These are phyloP conservation scores for Fusarium pseudonygamai DNA, from an alignment of 2,329 filamentous ascomycete genomes.

Conservation along the genomic window DNA sequence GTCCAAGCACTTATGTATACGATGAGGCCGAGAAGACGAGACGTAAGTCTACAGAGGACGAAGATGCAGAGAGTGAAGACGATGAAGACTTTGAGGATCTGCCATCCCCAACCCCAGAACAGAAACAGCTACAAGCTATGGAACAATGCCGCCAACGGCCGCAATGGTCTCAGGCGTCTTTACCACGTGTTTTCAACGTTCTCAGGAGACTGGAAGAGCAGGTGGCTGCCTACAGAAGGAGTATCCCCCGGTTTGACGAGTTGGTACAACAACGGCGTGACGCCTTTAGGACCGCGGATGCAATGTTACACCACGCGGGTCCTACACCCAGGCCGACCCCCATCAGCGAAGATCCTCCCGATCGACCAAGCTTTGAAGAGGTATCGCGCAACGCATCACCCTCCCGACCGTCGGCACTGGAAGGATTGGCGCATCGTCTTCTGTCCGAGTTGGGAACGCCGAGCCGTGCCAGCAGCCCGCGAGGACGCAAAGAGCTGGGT, in stretches of 20 bases:
- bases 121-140: constrained; percentile 56
- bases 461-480: constrained; percentile 60
- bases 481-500: constrained; percentile 58
- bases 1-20: constrained; percentile 69
- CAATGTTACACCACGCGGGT: constrained; percentile 52
- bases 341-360: constrained; percentile 48
- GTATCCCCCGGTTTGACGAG: constrained; percentile 77
- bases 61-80: constrained; percentile 27
- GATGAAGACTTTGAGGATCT: constrained; percentile 33
- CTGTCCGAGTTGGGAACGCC: constrained; percentile 68
- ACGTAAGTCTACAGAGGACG: constrained; percentile 6
- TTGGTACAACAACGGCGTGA: constrained; percentile 72
- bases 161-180: constrained; percentile 59
- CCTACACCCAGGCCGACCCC: constrained; percentile 45
- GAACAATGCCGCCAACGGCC: constrained; percentile 63
- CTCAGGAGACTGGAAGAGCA: constrained; percentile 71
- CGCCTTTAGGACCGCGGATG: constrained; percentile 69
- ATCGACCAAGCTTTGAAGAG: constrained; percentile 57
- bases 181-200: constrained; percentile 64
- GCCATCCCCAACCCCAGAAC: constrained; percentile 36
- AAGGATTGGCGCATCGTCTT: constrained; percentile 70
- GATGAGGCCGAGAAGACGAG: constrained; percentile 50
- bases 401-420: constrained; percentile 63
- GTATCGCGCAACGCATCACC: constrained; percentile 60
- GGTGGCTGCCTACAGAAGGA: constrained; percentile 67